A percentile compares a stretch with the other conserved stretches of the same genome.
Conservation (phyloP, 2,329 filamentous ascomycete genomes). For the Penicillium sp. region DNA sequence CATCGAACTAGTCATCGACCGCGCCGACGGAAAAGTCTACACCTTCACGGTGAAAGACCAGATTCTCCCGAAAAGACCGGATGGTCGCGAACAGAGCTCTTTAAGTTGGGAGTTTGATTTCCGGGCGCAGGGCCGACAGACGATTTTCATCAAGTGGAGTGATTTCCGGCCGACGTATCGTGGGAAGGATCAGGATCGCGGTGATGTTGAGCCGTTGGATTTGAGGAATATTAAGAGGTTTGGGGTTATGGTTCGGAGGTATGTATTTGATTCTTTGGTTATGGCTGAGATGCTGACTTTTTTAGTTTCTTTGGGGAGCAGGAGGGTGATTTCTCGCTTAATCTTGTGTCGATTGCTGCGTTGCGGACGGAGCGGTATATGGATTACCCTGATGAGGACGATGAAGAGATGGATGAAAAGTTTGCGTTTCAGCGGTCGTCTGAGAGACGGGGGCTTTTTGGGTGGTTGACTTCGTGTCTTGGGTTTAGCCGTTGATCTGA, state of each 20-base stretch:
- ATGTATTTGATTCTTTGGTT: constrained; percentile 17
- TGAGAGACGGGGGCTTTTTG: constrained; percentile 7
- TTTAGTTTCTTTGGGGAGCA: constrained; percentile 68
- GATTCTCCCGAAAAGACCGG: constrained; percentile 50
- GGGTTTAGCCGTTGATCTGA: constrained; percentile 4
- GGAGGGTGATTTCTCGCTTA: constrained; percentile 60
- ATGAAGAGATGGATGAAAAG: constrained; percentile 12
- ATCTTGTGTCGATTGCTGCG: constrained; percentile 52
- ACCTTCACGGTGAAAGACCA: constrained; percentile 70
- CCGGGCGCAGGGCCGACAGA: constrained; percentile 23
- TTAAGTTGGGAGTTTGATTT: constrained; percentile 73
- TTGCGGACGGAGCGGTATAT: constrained; percentile 20
- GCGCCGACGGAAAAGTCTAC: constrained; percentile 59
- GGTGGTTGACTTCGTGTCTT: constrained; percentile 14
- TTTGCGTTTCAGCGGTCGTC: neutral
- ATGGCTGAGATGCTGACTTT: constrained; percentile 10
- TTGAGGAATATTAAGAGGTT: constrained; percentile 58
- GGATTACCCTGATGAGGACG: constrained; percentile 10
- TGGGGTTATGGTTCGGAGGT: constrained; percentile 79
- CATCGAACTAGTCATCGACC: constrained; percentile 49
- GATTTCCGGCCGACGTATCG: constrained; percentile 67
- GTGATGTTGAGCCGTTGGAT: constrained; percentile 57
- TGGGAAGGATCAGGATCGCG: constrained; percentile 55
- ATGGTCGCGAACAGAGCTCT: constrained; percentile 64
- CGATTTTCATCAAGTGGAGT: constrained; percentile 57